Evolutionary conservation across 2,329 filamentous ascomycete genomes (phyloP).

Genomic region (Talaromyces sp.): DNA sequence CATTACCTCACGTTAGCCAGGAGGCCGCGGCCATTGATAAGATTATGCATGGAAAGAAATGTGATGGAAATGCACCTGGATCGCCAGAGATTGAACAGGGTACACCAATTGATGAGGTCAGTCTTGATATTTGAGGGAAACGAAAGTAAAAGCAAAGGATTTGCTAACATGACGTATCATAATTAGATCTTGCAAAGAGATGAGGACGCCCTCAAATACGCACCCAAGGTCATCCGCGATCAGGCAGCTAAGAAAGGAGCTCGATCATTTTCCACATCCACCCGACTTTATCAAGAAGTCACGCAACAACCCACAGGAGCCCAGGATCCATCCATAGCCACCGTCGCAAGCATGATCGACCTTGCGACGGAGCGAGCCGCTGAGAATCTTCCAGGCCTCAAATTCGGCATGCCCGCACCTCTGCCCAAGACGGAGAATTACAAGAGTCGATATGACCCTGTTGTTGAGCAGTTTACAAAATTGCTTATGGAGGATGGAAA

Average conservation of each 20-base stretch:
- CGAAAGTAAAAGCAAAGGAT: background rate
- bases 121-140: conserved; percentile 21
- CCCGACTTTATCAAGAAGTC: conserved; percentile 38
- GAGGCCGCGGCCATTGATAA: conserved; percentile 60
- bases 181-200: conserved; percentile 61
- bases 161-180: background rate
- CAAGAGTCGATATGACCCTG: conserved; percentile 78
- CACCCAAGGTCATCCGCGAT: conserved; percentile 56
- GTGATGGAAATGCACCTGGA: conserved; percentile 39
- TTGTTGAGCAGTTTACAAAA: conserved; percentile 83
- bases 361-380: conserved; percentile 32
- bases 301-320: conserved; percentile 22
- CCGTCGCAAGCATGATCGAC: conserved; percentile 37
- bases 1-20: conserved; percentile 59
- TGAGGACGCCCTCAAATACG: conserved; percentile 57
- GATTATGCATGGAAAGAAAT: conserved; percentile 49
- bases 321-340: conserved; percentile 31
- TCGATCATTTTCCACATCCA: conserved; percentile 57
- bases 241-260: conserved; percentile 42
- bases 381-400: conserved; percentile 58
- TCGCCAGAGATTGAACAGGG: conserved; percentile 61
- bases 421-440: conserved; percentile 63
- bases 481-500: conserved; percentile 90
- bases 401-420: conserved; percentile 68
- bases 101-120: conserved; percentile 63